Conservation (phyloP, 2,329 filamentous ascomycete species). For the Ascocoryne sarcoides region DNA sequence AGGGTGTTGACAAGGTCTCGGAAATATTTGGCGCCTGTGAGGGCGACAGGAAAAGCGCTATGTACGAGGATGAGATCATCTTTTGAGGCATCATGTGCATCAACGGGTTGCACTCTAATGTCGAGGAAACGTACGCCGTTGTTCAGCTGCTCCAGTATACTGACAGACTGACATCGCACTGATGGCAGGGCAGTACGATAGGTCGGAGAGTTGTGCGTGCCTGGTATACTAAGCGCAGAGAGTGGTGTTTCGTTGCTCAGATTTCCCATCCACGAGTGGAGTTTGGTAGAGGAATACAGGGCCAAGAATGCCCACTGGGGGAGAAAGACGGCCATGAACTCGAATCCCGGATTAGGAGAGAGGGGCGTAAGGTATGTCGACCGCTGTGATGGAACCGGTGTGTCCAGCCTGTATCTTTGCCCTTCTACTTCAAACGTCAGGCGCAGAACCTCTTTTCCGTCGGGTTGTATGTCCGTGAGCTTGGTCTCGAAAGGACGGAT, state of each 20-base stretch:
- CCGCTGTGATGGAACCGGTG: conserved; percentile 51
- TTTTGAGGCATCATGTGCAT: conserved; percentile 45
- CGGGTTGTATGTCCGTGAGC: conserved; percentile 51
- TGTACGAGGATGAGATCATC: conserved; percentile 78
- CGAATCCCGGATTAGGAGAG: conserved; percentile 40
- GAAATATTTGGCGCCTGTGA: conserved; percentile 76
- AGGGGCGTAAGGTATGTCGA: conserved; percentile 54
- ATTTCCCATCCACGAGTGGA: conserved; percentile 72
- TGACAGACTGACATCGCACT: conserved; percentile 83
- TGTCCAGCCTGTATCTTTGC: conserved; percentile 63
- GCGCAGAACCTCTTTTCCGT: conserved; percentile 58
- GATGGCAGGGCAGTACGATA: conserved; percentile 78
- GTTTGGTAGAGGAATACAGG: conserved; percentile 62
- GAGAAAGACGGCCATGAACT: conserved; percentile 60
- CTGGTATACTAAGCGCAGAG: conserved; percentile 78
- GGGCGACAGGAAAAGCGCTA: conserved; percentile 76
- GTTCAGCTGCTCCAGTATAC: conserved; percentile 66
- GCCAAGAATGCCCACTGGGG: conserved; percentile 45
- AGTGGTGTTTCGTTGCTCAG: conserved; percentile 65
- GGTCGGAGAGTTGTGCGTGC: conserved; percentile 91
- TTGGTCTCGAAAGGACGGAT: conserved; percentile 61
- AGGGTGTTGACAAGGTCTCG: conserved; percentile 61
- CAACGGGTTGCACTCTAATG: conserved; percentile 65
- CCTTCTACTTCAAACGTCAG: conserved; percentile 61
- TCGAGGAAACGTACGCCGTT: conserved; percentile 95